A percentile compares a stretch with the other conserved stretches of the same genome.
These are phyloP conservation scores for Apiospora sp. DNA, from an alignment of 2,329 filamentous ascomycete species.

Conservation along the genomic window DNA sequence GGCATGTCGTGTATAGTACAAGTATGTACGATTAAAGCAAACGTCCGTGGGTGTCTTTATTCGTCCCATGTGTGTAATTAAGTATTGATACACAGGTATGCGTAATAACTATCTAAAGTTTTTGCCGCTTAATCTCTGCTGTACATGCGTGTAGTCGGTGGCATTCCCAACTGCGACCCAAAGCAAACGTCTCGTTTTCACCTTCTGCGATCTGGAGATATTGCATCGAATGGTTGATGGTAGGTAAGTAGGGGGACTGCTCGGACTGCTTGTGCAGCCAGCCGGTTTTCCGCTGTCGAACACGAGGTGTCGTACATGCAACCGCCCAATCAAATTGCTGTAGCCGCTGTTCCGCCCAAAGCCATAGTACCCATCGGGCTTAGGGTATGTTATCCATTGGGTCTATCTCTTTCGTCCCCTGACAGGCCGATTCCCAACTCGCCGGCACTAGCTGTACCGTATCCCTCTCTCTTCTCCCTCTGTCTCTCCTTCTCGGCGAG, in stretches of 20 bases:
- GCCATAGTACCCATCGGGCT: slow-evolving; percentile 19
- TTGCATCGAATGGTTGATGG: neutral
- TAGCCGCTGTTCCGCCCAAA: neutral
- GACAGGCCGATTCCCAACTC: slow-evolving; percentile 7
- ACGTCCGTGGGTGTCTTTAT: no score
- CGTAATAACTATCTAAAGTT: no score
- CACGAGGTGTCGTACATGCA: slow-evolving; percentile 18
- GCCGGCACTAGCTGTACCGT: neutral
- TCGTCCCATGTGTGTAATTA: no score
- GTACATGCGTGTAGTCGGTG: neutral
- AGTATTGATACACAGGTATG: no score
- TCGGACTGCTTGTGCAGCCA: neutral
- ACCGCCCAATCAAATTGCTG: slow-evolving; percentile 5
- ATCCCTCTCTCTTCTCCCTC: slow-evolving; percentile 6
- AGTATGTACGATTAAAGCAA: neutral
- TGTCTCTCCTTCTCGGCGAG: neutral
- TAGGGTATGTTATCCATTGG: neutral
- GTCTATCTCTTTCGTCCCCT: slow-evolving; percentile 1
- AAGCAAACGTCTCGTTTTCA: neutral
- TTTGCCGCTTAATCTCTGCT: no score
- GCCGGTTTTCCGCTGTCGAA: slow-evolving; percentile 4
- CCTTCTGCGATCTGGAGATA: slow-evolving; percentile 3
- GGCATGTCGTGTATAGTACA: no score
- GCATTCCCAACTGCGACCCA: neutral
- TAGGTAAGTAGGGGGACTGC: no score